Percentiles rank a stretch among this genome's conserved stretches.
Conservation (phyloP, 1,284 basidiomycete species). For the Leccinum huronense region DNA sequence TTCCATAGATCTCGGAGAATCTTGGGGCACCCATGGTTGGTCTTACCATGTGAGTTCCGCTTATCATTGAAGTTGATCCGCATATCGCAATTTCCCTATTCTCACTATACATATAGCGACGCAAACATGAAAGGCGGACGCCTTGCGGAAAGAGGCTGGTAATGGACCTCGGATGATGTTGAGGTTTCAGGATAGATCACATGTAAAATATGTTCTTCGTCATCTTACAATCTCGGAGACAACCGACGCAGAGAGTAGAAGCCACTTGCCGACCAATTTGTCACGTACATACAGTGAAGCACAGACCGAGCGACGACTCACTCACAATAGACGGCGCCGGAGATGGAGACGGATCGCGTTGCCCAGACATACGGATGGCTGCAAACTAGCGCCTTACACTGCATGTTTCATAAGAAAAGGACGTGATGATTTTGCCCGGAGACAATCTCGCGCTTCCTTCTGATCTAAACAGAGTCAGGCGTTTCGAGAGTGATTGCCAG, state of each 20-base stretch:
- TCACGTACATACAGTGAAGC: background rate
- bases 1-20: conserved; percentile 75
- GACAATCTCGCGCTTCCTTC: background rate
- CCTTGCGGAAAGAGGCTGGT: conserved; percentile 52
- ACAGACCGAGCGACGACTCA: background rate
- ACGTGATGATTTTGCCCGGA: background rate
- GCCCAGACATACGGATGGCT: no score
- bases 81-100: conserved; percentile 4
- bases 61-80: conserved; percentile 6
- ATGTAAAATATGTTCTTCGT: background rate
- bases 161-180: conserved; percentile 17
- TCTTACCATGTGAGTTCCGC: conserved; percentile 70
- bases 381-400: background rate
- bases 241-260: background rate
- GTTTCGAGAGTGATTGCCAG: conserved; percentile 19
- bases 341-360: no score
- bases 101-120: conserved; percentile 43
- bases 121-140: conserved; percentile 63
- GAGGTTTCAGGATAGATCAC: background rate
- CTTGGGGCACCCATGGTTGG: conserved; percentile 93
- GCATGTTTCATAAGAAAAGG: background rate
- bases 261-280: background rate
- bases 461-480: background rate
- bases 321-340: background rate
- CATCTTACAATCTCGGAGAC: background rate